Base-by-base conservation (phyloP, 352 stramenopile genomes). In the Phytophthora niederhauseri region DNA sequence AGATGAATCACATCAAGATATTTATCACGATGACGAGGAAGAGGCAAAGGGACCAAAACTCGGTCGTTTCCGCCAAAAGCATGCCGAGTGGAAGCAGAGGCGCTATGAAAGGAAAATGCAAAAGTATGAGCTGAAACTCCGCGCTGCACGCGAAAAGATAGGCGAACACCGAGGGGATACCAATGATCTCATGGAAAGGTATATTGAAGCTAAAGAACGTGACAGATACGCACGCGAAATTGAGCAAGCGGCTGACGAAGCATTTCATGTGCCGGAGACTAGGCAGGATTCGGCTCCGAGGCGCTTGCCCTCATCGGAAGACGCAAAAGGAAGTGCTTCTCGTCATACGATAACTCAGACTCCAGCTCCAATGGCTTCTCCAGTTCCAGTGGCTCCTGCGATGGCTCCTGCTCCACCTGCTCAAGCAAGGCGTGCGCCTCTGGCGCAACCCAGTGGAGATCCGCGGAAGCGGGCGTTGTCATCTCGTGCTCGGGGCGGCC, bases 181-280 rank as follows among this genome's bases (percentile, higher is more conserved):
- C 46, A 43, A 6, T 30, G 46, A 50, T 43, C 14, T 22, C 15
- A 36, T 60, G 4, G 57, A 76, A 17, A 69, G 53, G 22, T 57
- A 55, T 30, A 57, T 80, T 50, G 60, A 70, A 3, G 41, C 64
- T 15, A 80, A 64, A 64, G 73, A 80, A 30, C 73, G 70, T 45
- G 73, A 77, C 45, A 48, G 61, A 1, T 80, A 70, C 19, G 73
- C 73, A 36, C 61, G 62, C 49, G 64, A 74, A 46, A 80, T 80
- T 34, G 71, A 65, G 11, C 51, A 61, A 46, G 55, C 34, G 8
- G 72, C 58, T 31, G 52, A 75, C 58, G 73, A 80, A 45, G 57
- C 53, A 3, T 69, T 72, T 22, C 46, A 11, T 24, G 22, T 34
- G 30, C 45, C 53, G n/a, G 58, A 60, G 45, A 45, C 20, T 22